phyloP scores from a whole-genome alignment of 176 grass and related monocot species.

The Pontederia crassipes region DNA sequence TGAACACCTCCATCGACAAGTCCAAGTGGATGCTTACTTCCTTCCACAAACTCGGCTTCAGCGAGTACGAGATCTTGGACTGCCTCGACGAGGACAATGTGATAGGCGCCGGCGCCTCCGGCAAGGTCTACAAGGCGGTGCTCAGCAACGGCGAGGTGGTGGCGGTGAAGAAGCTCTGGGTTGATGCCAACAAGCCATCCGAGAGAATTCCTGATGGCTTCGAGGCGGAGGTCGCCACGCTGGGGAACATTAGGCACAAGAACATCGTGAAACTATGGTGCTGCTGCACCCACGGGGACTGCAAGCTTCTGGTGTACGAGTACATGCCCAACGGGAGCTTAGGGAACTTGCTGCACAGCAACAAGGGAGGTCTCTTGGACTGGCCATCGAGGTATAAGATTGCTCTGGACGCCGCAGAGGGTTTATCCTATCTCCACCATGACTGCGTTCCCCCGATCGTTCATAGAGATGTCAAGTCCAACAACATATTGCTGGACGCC shows the following conservation, averaged over 20 bases:
- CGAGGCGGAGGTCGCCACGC: constrained; percentile 41
- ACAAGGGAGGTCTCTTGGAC: constrained; percentile 33
- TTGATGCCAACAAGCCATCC: neutral
- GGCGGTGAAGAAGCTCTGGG: constrained; percentile 63
- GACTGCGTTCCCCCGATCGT: constrained; percentile 61
- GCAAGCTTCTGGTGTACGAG: constrained; percentile 64
- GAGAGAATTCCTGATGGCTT: constrained; percentile 21
- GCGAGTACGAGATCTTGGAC: constrained; percentile 36
- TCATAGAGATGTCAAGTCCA: constrained; percentile 88
- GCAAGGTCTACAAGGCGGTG: constrained; percentile 51
- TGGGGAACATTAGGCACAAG: constrained; percentile 67
- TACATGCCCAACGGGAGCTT: constrained; percentile 98
- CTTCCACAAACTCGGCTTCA: constrained; percentile 53
- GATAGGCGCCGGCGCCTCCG: constrained; percentile 37
- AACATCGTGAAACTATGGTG: constrained; percentile 85
- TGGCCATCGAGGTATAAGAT: constrained; percentile 66
- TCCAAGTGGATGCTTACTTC: constrained; percentile 43
- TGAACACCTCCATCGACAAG: constrained; percentile 1
- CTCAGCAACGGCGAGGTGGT: constrained; percentile 32
- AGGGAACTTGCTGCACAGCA: constrained; percentile 52
- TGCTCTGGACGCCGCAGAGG: constrained; percentile 50
- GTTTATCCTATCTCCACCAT: constrained; percentile 78
- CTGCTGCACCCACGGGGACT: constrained; percentile 25
- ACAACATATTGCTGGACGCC: constrained; percentile 73
- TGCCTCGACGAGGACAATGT: constrained; percentile 49